Evolutionary conservation across 768 basidiomycete species (phyloP).

Genomic region (Leccinum subgranulosum): DNA sequence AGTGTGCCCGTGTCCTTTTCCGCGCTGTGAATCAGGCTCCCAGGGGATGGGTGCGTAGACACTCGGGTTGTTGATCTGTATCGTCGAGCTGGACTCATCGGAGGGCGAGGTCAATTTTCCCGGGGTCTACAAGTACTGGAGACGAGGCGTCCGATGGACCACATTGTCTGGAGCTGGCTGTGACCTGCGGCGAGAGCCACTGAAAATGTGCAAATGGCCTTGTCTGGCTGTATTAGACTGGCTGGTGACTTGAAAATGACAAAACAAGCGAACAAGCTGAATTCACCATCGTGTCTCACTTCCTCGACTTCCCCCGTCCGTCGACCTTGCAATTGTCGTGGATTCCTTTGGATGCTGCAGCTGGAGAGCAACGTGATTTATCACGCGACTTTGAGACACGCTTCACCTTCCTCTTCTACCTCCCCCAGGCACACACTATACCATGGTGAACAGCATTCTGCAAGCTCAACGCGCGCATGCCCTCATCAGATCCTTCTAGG

Average conservation of each 20-base stretch:
- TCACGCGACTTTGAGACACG: too few relatives aligned
- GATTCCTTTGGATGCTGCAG: too few relatives aligned
- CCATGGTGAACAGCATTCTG: conserved; percentile 20
- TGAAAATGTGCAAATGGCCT: too few relatives aligned
- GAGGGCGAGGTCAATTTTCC: conserved; percentile 17
- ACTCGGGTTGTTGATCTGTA: conserved; percentile 24
- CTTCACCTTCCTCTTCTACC: not conserved
- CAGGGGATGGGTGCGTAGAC: conserved; percentile 14
- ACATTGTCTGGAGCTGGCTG: not conserved
- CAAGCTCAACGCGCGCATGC: not conserved
- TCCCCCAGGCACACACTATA: not conserved
- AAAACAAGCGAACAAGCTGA: conserved; percentile 25
- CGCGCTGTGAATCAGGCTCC: conserved; percentile 16
- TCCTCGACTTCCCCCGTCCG: conserved; percentile 5
- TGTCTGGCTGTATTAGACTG: not conserved
- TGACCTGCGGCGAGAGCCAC: not conserved
- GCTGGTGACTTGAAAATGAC: conserved; percentile 30
- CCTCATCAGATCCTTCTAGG: conserved; percentile 38
- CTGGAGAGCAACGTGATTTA: too few relatives aligned
- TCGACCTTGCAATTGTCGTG: too few relatives aligned
- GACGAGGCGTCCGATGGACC: conserved; percentile 14
- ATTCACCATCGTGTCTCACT: not conserved
- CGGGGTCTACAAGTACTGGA: conserved; percentile 11
- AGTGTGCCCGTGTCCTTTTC: conserved; percentile 8
- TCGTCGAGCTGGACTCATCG: conserved; percentile 22